These are phyloP conservation scores for Litchi chinensis DNA, from an alignment of 345 rosid genomes.

Conservation along the genomic window DNA sequence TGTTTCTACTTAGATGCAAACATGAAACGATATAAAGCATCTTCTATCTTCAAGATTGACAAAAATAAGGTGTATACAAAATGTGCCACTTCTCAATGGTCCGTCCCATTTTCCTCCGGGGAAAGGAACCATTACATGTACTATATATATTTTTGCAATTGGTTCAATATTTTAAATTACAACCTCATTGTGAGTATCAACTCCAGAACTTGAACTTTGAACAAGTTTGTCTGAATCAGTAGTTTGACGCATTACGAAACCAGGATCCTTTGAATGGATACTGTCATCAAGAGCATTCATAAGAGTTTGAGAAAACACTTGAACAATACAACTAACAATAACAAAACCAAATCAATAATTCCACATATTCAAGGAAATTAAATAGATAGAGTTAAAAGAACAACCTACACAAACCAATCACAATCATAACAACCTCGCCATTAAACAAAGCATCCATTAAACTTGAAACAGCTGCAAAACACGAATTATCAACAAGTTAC, in stretches of 20 bases:
- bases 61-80: background rate
- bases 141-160: too few relatives aligned
- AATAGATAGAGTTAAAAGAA: conserved; percentile 13
- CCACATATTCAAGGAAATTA: background rate
- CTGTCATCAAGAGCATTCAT: conserved; percentile 31
- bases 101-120: background rate
- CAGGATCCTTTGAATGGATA: conserved; percentile 57
- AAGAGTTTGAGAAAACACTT: conserved; percentile 8
- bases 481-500: background rate
- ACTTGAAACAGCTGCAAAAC: conserved; percentile 40
- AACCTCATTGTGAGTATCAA: conserved; percentile 41
- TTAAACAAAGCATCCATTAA: conserved; percentile 39
- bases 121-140: background rate
- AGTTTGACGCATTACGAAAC: conserved; percentile 37
- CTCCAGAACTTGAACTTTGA: conserved; percentile 24
- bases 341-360: background rate
- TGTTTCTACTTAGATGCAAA: background rate
- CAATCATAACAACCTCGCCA: conserved; percentile 42
- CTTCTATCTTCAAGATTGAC: background rate
- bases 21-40: background rate
- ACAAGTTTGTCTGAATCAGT: conserved; percentile 20
- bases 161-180: background rate
- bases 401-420: conserved; percentile 57
- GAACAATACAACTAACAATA: background rate
- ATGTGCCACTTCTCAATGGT: background rate